These are phyloP conservation scores for Colletotrichum tropicale DNA, from an alignment of 2,329 filamentous ascomycete species.

Conservation along the genomic window DNA sequence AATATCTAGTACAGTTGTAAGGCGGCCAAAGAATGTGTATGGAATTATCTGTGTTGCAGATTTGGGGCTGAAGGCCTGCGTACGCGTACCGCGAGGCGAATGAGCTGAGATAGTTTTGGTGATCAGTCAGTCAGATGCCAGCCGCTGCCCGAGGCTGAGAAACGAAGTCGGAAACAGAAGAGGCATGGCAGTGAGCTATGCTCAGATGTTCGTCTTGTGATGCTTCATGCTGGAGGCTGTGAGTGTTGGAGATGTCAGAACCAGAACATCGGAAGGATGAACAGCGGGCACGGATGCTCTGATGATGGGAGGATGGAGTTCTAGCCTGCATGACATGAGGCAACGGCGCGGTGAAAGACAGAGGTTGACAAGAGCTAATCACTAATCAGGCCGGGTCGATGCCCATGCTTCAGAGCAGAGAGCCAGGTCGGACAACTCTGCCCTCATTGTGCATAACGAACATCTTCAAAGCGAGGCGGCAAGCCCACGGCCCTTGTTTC, in stretches of 20 bases:
- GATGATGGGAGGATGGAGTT: slow-evolving; percentile 7
- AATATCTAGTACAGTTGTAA: neutral
- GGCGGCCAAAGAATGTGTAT: neutral
- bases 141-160: neutral
- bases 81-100: neutral
- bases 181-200: neutral
- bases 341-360: neutral
- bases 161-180: neutral
- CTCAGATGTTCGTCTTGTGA: slow-evolving; percentile 5
- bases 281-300: neutral
- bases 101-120: neutral
- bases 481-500: neutral
- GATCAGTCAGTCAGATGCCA: neutral
- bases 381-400: neutral
- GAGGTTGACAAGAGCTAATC: neutral
- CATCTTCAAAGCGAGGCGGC: neutral
- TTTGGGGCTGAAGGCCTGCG: neutral
- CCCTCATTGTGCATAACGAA: neutral
- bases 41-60: neutral
- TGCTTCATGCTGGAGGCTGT: neutral
- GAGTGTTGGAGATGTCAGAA: neutral
- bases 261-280: neutral
- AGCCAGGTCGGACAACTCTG: neutral
- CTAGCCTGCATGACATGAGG: slow-evolving; percentile 15
- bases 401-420: neutral